These are phyloP conservation scores for Talaromyces borbonicus DNA, from an alignment of 495 filamentous ascomycete genomes.

Conservation along the genomic window DNA sequence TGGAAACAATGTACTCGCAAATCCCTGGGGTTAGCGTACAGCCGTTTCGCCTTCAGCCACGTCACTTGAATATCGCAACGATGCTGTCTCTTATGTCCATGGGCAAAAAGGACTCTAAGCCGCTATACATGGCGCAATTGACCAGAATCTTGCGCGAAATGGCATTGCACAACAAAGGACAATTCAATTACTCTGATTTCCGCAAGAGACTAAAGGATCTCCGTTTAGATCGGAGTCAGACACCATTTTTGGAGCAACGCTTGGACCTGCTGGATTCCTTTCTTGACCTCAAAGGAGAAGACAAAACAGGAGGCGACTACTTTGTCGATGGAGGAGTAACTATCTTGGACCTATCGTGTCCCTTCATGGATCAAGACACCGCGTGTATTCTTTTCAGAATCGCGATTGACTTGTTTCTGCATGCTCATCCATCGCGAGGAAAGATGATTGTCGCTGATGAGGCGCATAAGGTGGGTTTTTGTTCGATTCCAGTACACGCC, in stretches of 20 bases:
- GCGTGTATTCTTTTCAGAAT: constrained; percentile 64
- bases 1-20: constrained; percentile 33
- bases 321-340: constrained; percentile 46
- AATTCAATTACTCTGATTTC: constrained; percentile 45
- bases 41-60: constrained; percentile 45
- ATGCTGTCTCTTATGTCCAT: constrained; percentile 59
- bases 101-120: constrained; percentile 14
- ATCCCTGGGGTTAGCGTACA: constrained; percentile 23
- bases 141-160: constrained; percentile 49
- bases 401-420: constrained; percentile 49
- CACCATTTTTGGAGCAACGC: constrained; percentile 24
- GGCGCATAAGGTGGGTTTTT: constrained; percentile 42
- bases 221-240: constrained; percentile 18
- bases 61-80: constrained; percentile 49
- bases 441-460: constrained; percentile 50
- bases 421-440: constrained; percentile 32
- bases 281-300: constrained; percentile 16
- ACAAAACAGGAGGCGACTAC: constrained; percentile 8
- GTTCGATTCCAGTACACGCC: not conserved
- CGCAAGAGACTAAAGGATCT: constrained; percentile 13
- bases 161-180: constrained; percentile 34
- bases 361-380: constrained; percentile 52
- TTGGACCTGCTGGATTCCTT: constrained; percentile 36
- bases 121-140: constrained; percentile 16
- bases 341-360: constrained; percentile 64